Evolutionary conservation across 2,329 filamentous ascomycete genomes (phyloP).

Genomic region (Xylariaceae sp.): DNA sequence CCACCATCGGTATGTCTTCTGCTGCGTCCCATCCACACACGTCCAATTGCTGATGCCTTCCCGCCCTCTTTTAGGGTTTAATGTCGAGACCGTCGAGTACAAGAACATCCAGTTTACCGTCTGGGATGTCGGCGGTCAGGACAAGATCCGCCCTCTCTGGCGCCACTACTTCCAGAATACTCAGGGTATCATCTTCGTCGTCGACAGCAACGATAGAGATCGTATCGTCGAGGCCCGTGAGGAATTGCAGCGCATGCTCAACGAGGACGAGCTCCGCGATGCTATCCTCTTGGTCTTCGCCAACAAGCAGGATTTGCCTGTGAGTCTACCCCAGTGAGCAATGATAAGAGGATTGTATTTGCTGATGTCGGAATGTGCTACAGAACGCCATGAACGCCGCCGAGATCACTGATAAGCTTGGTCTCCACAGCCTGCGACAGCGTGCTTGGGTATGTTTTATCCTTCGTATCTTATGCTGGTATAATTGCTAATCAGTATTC

Average conservation of each 20-base stretch:
- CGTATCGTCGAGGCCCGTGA: constrained; percentile 95
- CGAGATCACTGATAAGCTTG: constrained; percentile 99
- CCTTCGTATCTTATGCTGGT: not conserved
- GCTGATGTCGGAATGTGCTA: constrained; percentile 15
- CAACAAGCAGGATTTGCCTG: constrained; percentile 99
- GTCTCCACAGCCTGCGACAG: constrained; percentile 97
- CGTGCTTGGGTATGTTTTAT: constrained; percentile 84
- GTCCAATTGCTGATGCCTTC: constrained; percentile 17
- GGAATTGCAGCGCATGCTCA: constrained; percentile 96
- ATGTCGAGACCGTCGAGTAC: constrained; percentile 99
- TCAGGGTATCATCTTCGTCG: constrained; percentile 99
- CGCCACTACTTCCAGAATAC: constrained; percentile 99
- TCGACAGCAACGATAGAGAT: constrained; percentile 98
- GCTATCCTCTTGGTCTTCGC: constrained; percentile 95
- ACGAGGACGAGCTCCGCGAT: constrained; percentile 97
- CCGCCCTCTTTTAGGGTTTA: constrained; percentile 66
- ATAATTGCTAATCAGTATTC: constrained; percentile 20
- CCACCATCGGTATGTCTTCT: constrained; percentile 76
- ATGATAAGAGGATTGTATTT: constrained; percentile 26
- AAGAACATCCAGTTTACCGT: constrained; percentile 99
- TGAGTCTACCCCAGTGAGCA: constrained; percentile 49
- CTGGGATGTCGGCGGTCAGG: constrained; percentile 99
- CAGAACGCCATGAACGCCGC: constrained; percentile 99
- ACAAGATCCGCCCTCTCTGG: constrained; percentile 99
- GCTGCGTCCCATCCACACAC: not conserved